These are phyloP conservation scores for Sugiyamaella lignohabitans DNA, from an alignment of 805 yeast genomes.

Conservation along the genomic window DNA sequence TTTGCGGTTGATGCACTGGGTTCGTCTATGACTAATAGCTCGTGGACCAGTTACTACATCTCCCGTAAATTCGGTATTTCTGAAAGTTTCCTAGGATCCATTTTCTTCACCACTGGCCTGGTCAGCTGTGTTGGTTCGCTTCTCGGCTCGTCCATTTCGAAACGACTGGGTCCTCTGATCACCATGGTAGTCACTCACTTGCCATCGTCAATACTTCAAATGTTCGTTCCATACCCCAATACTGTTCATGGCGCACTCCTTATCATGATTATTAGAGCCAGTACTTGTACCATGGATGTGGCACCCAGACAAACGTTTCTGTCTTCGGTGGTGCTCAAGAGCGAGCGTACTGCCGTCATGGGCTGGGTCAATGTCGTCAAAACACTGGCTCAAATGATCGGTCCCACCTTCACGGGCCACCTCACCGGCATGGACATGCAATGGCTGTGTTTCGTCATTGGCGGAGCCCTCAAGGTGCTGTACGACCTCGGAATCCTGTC, in stretches of 20 bases:
- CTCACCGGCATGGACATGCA: conserved; percentile 43
- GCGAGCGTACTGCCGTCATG: conserved; percentile 69
- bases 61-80: conserved; percentile 46
- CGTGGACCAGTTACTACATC: conserved; percentile 80
- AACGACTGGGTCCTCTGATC: conserved; percentile 64
- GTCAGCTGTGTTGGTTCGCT: conserved; percentile 58
- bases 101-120: conserved; percentile 60
- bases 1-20: conserved; percentile 83
- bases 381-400: conserved; percentile 72
- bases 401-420: conserved; percentile 70
- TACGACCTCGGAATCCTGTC: conserved; percentile 32
- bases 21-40: conserved; percentile 70
- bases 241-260: conserved; percentile 39
- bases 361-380: conserved; percentile 82
- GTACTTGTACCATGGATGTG: conserved; percentile 75
- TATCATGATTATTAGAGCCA: conserved; percentile 49
- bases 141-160: conserved; percentile 37
- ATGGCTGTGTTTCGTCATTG: conserved; percentile 32
- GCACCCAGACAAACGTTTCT: conserved; percentile 80
- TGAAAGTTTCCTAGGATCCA: conserved; percentile 54
- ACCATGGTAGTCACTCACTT: conserved; percentile 70
- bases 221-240: conserved; percentile 45
- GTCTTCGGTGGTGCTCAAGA: conserved; percentile 56
- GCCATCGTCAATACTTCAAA: conserved; percentile 63
- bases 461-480: conserved; percentile 30